Base-by-base conservation (phyloP, 2,329 filamentous ascomycete species). In the Incumbomyces lentus region DNA sequence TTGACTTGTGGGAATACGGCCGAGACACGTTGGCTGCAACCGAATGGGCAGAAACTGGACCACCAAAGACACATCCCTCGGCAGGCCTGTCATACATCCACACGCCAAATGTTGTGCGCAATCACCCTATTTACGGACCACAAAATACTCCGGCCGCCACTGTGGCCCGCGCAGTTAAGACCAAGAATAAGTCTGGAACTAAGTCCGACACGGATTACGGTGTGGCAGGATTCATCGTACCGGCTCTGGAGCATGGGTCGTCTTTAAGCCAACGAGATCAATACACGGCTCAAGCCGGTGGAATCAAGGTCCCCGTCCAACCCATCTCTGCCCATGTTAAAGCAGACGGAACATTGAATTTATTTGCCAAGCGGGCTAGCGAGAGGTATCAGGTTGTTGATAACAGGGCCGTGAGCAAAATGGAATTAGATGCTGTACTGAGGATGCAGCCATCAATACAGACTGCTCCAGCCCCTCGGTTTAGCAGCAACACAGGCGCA, bases 1-100 rank as follows among this genome's bases (percentile, higher is more conserved):
- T 38, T 12, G 52, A 56, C 10, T 45, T 46, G 10, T 56, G 50
- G 50, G 48, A 49, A 8, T 56, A 56, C 39, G 52, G 54, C 16
- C 47, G 52, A 22, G 46, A 53, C 22, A 56, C 54, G 11, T 47
- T 56, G n/a, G 40, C 54, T 13, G 49, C 69, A 31, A 49, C 63
- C 8, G 65, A 67, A 47, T 75, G 74, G 55, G 64, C 64, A 30
- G 56, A 61, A 29, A 60, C 60, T 22, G 74, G 73, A 2, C 75
- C 75, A 16, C 75, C 77, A 1, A 73, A 72, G 48, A 82, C 80
- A 6, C 80, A 84, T 61, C 79, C 80, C 2, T 79, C 76, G 3
- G 79, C 76, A 3, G 80, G 80, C 52, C 66, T 84, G 4, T 74
- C 75, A 12, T 82, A 84, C 59, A 64, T 75, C 2, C 72, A 76